Percentiles rank a stretch among this genome's conserved stretches.
Conservation (phyloP, 306 rosid species). For the Inga laurina region DNA sequence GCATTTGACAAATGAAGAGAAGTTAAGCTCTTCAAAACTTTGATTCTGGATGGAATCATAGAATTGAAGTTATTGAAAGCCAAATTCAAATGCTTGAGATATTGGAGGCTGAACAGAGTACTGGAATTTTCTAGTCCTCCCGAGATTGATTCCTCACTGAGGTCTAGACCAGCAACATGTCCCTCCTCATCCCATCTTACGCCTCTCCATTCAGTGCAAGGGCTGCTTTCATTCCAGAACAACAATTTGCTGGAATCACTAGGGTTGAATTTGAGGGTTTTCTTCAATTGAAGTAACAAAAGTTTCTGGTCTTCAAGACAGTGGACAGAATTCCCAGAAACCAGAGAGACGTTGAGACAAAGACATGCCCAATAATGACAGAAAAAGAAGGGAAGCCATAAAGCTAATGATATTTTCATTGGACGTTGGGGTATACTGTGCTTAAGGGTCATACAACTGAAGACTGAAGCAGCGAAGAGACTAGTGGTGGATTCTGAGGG, state of each 20-base stretch:
- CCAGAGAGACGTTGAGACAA: neutral
- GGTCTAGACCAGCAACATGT: slow-evolving; percentile 21
- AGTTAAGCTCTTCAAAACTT: slow-evolving; percentile 20
- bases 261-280: neutral
- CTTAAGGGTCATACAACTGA: neutral
- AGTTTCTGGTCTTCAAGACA: slow-evolving; percentile 21
- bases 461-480: neutral
- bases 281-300: slow-evolving; percentile 15
- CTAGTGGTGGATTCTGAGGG: neutral
- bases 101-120: slow-evolving; percentile 23
- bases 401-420: neutral
- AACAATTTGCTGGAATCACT: neutral
- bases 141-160: slow-evolving; percentile 26
- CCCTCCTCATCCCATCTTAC: slow-evolving; percentile 39
- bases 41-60: slow-evolving; percentile 20
- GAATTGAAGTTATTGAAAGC: slow-evolving; percentile 2
- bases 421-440: neutral
- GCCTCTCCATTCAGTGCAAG: slow-evolving; percentile 57
- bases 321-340: neutral
- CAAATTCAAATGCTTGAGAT: slow-evolving; percentile 35
- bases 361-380: neutral
- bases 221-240: slow-evolving; percentile 30
- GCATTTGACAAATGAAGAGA: slow-evolving; percentile 32
- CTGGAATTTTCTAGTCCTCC: slow-evolving; percentile 30
- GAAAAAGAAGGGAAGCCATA: neutral